These are phyloP conservation scores for Paraphoma sp. DNA, from an alignment of 2,329 filamentous ascomycete genomes.

Conservation along the genomic window DNA sequence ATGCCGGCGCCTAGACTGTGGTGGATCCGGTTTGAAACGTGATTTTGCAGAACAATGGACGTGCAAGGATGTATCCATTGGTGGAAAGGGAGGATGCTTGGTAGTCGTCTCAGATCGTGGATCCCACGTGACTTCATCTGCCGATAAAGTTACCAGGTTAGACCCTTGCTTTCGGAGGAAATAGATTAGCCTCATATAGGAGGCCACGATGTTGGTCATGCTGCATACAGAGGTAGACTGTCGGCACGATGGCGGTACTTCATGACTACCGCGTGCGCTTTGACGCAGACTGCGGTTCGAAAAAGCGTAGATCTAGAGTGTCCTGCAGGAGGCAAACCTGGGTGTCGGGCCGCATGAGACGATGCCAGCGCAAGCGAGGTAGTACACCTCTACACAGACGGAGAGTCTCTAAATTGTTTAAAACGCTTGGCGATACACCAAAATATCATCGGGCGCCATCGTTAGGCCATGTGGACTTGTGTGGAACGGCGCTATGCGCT, in stretches of 20 bases:
- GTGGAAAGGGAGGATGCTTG: slow-evolving; percentile 21
- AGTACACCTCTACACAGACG: neutral
- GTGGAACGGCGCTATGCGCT: no score
- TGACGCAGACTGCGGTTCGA: neutral
- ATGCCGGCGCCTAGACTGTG: neutral
- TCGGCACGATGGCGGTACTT: neutral
- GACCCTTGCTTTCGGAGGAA: slow-evolving; percentile 18
- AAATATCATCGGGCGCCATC: no score
- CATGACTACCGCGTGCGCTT: neutral
- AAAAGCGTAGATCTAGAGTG: slow-evolving; percentile 5
- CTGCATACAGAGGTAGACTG: neutral
- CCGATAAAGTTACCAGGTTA: slow-evolving; percentile 4
- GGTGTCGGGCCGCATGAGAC: neutral
- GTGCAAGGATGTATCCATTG: slow-evolving; percentile 17
- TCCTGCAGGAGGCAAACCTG: slow-evolving; percentile 11
- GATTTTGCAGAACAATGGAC: slow-evolving; percentile 5
- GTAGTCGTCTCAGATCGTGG: slow-evolving; percentile 18
- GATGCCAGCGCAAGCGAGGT: neutral
- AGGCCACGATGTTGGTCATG: slow-evolving; percentile 10
- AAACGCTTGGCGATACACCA: no score
- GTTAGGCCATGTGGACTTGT: no score
- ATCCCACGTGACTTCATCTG: slow-evolving; percentile 28
- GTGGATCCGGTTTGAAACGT: slow-evolving; percentile 15
- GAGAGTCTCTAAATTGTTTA: neutral
- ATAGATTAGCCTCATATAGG: slow-evolving; percentile 26